Conservation (phyloP, 768 basidiomycete species). For the Astraeus odoratus region DNA sequence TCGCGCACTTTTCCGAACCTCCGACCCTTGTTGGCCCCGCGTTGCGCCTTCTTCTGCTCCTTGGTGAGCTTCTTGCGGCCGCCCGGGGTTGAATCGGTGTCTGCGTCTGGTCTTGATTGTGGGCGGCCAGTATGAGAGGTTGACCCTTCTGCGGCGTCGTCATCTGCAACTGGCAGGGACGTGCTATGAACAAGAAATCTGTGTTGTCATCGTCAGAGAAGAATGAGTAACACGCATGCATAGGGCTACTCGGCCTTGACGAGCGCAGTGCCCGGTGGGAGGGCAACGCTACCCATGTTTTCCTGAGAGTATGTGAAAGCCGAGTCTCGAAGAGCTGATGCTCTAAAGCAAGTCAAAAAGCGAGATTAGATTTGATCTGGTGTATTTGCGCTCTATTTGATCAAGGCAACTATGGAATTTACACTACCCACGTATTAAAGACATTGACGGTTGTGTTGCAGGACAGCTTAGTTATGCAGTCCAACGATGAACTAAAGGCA, state of each 20-base stretch:
- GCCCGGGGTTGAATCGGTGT: conserved; percentile 21
- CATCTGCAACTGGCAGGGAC: conserved; percentile 32
- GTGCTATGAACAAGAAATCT: conserved; percentile 36
- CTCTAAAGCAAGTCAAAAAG: neutral
- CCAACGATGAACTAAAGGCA: neutral
- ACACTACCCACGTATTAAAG: too few species aligned
- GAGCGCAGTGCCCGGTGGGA: conserved; percentile 41
- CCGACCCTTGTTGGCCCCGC: conserved; percentile 80
- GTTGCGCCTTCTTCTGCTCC: conserved; percentile 64
- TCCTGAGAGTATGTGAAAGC: neutral
- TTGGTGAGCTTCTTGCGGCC: conserved; percentile 41
- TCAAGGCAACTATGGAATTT: too few species aligned
- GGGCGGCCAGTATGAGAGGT: conserved; percentile 28
- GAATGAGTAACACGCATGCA: neutral
- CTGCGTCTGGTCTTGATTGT: conserved; percentile 28
- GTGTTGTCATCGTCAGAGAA: neutral
- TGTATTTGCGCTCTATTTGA: too few species aligned
- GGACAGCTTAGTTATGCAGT: neutral
- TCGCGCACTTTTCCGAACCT: conserved; percentile 74
- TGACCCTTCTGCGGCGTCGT: conserved; percentile 60
- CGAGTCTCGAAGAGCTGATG: neutral
- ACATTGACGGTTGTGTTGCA: too few species aligned
- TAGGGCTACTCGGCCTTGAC: conserved; percentile 44
- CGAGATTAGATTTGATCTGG: neutral
- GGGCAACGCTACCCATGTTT: conserved; percentile 7